These are phyloP conservation scores for Phaeosphaeria sp. DNA, from an alignment of 2,329 filamentous ascomycete species.

Conservation along the genomic window DNA sequence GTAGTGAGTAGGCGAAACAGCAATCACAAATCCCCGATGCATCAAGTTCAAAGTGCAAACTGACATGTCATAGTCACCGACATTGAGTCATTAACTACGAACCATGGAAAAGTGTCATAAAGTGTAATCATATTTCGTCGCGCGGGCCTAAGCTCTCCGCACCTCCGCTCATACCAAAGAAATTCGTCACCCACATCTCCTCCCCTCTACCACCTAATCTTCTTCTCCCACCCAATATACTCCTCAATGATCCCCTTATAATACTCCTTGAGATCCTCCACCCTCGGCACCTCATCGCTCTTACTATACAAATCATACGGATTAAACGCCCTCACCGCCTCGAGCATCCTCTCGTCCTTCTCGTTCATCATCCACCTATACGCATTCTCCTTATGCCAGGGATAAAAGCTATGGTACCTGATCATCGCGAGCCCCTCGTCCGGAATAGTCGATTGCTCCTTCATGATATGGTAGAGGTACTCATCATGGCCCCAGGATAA, in stretches of 20 bases:
- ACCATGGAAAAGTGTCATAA: too few relatives aligned
- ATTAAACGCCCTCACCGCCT: constrained; percentile 85
- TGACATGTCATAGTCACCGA: too few relatives aligned
- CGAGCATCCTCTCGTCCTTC: constrained; percentile 79
- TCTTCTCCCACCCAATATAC: constrained; percentile 70
- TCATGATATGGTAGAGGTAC: constrained; percentile 85
- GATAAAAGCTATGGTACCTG: constrained; percentile 90
- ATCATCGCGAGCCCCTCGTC: constrained; percentile 90
- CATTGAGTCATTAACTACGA: too few relatives aligned
- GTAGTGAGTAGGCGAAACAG: too few relatives aligned
- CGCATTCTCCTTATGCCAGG: constrained; percentile 84
- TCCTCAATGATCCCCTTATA: constrained; percentile 78
- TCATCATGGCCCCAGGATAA: constrained; percentile 90
- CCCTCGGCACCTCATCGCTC: constrained; percentile 79
- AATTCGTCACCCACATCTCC: constrained; percentile 1
- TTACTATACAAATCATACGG: constrained; percentile 93
- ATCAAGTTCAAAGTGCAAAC: too few relatives aligned
- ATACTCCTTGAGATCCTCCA: constrained; percentile 80
- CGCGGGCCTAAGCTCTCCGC: too few relatives aligned
- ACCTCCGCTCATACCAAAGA: not conserved
- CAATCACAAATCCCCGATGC: too few relatives aligned
- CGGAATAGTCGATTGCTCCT: constrained; percentile 80
- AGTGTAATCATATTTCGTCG: too few relatives aligned
- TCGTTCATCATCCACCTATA: constrained; percentile 85
- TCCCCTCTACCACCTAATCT: constrained; percentile 70